Conservation (phyloP, 129 eudicot species). For the Sambucus nigra region DNA sequence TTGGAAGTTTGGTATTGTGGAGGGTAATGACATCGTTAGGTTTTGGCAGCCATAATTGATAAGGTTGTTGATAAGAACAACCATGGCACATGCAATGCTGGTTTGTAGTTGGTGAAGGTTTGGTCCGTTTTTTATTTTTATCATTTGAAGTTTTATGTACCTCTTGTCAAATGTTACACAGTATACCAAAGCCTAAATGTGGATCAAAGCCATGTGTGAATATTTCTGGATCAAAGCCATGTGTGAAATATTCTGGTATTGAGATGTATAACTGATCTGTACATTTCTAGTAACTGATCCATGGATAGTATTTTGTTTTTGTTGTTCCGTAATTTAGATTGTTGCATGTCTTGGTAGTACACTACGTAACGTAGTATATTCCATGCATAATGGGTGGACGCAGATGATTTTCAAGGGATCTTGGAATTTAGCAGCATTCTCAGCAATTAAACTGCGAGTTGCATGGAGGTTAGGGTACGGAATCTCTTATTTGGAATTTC, state of each 20-base stretch:
- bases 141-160: neutral
- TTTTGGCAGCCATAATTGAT: neutral
- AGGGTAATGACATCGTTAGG: neutral
- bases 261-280: neutral
- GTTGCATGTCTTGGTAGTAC: neutral
- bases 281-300: neutral
- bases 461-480: neutral
- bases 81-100: neutral
- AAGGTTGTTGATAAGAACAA: neutral
- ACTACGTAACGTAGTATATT: neutral
- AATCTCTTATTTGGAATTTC: neutral
- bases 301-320: neutral
- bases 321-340: neutral
- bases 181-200: no score
- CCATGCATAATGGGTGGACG: neutral
- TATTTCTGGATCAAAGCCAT: neutral
- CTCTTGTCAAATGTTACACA: neutral
- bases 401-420: neutral
- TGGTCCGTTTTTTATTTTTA: neutral
- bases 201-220: neutral
- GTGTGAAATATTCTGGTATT: neutral
- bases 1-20: neutral
- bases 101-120: neutral
- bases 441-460: no score
- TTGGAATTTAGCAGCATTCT: neutral